Percentiles rank a stretch among this genome's conserved stretches.
These are phyloP conservation scores for Trichothecium roseum DNA, from an alignment of 2,329 filamentous ascomycete species.

Conservation along the genomic window DNA sequence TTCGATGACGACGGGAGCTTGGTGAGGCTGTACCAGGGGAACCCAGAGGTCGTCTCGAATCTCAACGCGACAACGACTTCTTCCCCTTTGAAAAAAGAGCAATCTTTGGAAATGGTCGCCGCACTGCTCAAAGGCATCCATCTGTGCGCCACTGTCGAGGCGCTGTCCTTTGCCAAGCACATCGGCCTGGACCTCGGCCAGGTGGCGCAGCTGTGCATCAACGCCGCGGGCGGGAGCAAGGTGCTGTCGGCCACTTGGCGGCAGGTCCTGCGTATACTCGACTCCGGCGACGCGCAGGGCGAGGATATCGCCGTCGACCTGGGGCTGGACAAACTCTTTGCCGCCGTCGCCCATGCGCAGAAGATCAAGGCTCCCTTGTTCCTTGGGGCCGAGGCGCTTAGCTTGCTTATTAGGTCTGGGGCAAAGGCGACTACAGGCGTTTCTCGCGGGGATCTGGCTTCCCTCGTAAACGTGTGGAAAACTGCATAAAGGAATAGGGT, in stretches of 20 bases:
- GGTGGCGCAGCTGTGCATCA: slow-evolving; percentile 32
- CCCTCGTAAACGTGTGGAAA: no score
- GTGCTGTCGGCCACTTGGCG: no score
- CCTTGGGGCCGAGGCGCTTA: slow-evolving; percentile 28
- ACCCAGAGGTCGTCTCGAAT: slow-evolving; percentile 21
- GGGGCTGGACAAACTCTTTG: slow-evolving; percentile 20
- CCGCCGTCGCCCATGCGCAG: slow-evolving; percentile 30
- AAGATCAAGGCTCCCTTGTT: slow-evolving; percentile 28
- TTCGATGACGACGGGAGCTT: slow-evolving; percentile 33
- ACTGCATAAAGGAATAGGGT: no score
- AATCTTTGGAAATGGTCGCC: slow-evolving; percentile 24
- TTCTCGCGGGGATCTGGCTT: no score
- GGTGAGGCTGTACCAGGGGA: slow-evolving; percentile 29
- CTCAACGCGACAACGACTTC: slow-evolving; percentile 10
- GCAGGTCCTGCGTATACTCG: slow-evolving; percentile 6
- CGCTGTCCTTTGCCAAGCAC: slow-evolving; percentile 27
- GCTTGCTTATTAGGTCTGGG: slow-evolving; percentile 14
- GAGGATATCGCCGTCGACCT: slow-evolving; percentile 13
- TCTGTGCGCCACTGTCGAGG: slow-evolving; percentile 30
- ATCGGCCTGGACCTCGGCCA: slow-evolving; percentile 33
- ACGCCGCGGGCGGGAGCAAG: slow-evolving; percentile 32
- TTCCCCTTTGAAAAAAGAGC: slow-evolving; percentile 23
- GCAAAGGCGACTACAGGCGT: no score
- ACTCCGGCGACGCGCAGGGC: not conserved
- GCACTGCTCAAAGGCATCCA: slow-evolving; percentile 31